phyloP scores from a whole-genome alignment of 169 alveolate genomes.

The Cryptosporidium bovis region DNA sequence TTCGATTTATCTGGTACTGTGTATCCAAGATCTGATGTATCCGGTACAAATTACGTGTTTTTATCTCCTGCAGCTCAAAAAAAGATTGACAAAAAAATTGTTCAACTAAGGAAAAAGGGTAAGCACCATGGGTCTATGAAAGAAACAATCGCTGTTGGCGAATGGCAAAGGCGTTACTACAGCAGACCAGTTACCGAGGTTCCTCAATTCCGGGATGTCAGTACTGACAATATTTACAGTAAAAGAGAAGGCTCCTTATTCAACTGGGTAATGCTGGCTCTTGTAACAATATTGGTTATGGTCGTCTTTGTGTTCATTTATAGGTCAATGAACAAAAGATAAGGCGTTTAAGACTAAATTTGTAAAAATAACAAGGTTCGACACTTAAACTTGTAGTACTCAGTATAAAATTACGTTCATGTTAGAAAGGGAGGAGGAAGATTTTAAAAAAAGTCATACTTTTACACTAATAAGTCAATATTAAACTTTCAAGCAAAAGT shows the following conservation, averaged over 20 bases:
- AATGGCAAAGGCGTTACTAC: conserved; percentile 65
- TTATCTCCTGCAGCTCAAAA: conserved; percentile 45
- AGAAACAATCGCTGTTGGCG: conserved; percentile 65
- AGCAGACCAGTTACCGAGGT: conserved; percentile 23
- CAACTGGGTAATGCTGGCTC: conserved; percentile 39
- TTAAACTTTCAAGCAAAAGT: too few species aligned
- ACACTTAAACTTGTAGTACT: too few species aligned
- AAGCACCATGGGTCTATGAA: conserved; percentile 47
- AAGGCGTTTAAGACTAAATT: neutral
- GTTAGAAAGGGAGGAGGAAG: too few species aligned
- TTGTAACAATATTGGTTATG: neutral
- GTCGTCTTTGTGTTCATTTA: conserved; percentile 8
- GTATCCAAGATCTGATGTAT: conserved; percentile 31
- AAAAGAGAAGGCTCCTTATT: conserved; percentile 8
- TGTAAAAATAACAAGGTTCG: too few species aligned
- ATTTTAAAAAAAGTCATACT: too few species aligned
- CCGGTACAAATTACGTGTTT: conserved; percentile 57
- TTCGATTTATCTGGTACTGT: conserved; percentile 34
- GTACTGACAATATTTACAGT: neutral
- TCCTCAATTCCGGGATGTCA: neutral
- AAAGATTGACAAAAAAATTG: conserved; percentile 49
- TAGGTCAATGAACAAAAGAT: neutral
- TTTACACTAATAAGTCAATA: too few species aligned
- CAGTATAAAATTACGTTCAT: too few species aligned
- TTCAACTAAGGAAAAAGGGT: conserved; percentile 29